Percentiles rank a stretch among this genome's conserved stretches.
These are phyloP conservation scores for Byssothecium circinans DNA, from an alignment of 2,329 filamentous ascomycete genomes.

Conservation along the genomic window DNA sequence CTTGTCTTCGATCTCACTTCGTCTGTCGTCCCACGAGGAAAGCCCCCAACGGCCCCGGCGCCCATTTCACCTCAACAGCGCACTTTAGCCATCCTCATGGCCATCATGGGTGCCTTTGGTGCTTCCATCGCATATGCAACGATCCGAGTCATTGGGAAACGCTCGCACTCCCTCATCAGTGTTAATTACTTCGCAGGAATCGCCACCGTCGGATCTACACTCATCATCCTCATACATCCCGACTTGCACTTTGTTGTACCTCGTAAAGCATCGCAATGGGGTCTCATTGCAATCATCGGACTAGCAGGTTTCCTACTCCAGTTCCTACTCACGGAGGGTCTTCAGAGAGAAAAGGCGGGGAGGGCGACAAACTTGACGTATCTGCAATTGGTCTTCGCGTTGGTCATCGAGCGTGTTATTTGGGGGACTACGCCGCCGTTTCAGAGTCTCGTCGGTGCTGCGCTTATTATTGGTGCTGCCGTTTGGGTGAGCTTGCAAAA, in stretches of 20 bases:
- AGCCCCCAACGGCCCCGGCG: constrained; percentile 6
- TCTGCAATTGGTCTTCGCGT: constrained; percentile 66
- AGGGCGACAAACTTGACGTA: constrained; percentile 66
- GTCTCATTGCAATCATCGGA: constrained; percentile 67
- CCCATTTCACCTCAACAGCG: constrained; percentile 62
- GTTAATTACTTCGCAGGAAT: constrained; percentile 78
- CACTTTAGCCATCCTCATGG: constrained; percentile 67
- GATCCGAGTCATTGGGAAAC: constrained; percentile 75
- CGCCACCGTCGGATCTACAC: constrained; percentile 65
- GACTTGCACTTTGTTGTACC: constrained; percentile 60
- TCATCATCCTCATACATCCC: constrained; percentile 59
- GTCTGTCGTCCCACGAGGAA: not conserved
- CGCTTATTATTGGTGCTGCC: constrained; percentile 29
- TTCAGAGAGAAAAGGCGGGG: constrained; percentile 67
- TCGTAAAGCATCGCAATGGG: constrained; percentile 59
- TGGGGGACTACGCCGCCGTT: constrained; percentile 44
- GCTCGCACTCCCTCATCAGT: constrained; percentile 75
- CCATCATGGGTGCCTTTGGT: constrained; percentile 74
- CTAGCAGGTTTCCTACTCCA: constrained; percentile 77
- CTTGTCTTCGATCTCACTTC: constrained; percentile 2
- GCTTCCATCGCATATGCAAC: constrained; percentile 70
- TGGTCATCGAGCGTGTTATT: constrained; percentile 62
- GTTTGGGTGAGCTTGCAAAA: constrained; percentile 31
- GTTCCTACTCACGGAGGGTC: constrained; percentile 73
- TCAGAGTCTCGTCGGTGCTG: constrained; percentile 27